Base-by-base conservation (phyloP, 208 protist genomes). In the Tritrichomonas foetus region DNA sequence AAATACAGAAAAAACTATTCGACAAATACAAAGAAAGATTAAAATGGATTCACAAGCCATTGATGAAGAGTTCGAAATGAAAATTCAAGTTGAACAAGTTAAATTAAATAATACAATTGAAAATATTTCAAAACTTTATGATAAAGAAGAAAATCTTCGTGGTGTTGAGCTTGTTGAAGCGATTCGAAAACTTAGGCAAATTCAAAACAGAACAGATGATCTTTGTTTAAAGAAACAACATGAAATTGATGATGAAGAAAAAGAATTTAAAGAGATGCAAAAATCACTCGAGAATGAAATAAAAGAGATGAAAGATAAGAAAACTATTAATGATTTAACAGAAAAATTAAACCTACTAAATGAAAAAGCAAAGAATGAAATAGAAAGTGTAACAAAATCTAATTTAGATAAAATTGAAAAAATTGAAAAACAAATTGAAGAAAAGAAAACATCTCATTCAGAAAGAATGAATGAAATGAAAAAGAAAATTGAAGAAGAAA, bases 81-180 rank as follows among this genome's bases (percentile, higher is more conserved):
- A 89, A 57, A 89, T 89, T 25, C 44, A 44, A 39, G 78, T 89
- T 57, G 47, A 89, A n/a, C 78, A 89, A 57, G 47, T 89, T 8
- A 89, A 89, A 53, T 9, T 57, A 5, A 89, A 89, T 44, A 47
- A 89, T 57, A 9, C 78, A 33, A 89, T 89, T 30, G 78, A 89
- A 89, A 89, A 89, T 27, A 89, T 89, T 50, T n/a, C 41, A 20
- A 89, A 89, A 57, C 27, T 89, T n/a, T 89, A 89, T 57, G 30
- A 44, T 41, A 61, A 53, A 57, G 78, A 89, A 33, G 78, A 89
- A 89, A 89, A 89, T 61, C 47, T 44, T 39, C 41, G 47, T 33
- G 78, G 78, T 27, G 25, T 25, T 9, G 78, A 89, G 13, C 53
- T 89, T 30, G 57, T 89, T 39, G 78, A 89, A 57, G 41, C 47